These are phyloP conservation scores for Gossypium trilobum DNA, from an alignment of 441 rosid species.

Conservation along the genomic window DNA sequence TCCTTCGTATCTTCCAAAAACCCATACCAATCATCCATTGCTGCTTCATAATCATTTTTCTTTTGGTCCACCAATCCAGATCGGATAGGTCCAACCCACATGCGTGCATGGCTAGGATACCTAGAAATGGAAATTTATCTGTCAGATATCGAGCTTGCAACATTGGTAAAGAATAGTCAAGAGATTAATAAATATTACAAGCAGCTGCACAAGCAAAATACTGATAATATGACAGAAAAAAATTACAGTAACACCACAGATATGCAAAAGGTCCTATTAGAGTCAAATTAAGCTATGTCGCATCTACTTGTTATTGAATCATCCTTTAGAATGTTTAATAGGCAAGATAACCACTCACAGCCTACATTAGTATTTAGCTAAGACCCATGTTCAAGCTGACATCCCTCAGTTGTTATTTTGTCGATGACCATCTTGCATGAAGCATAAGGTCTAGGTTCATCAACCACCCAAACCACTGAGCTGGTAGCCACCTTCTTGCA, in stretches of 20 bases:
- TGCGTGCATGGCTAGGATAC: constrained; percentile 99
- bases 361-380: neutral
- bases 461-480: neutral
- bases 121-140: constrained; percentile 31
- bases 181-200: neutral
- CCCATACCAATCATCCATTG: constrained; percentile 79
- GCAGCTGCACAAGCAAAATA: neutral
- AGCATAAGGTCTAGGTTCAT: neutral
- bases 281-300: neutral
- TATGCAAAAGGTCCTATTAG: neutral
- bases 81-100: constrained; percentile 90
- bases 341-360: neutral
- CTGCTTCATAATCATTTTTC: constrained; percentile 51
- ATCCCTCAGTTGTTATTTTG: neutral
- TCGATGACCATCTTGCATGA: neutral
- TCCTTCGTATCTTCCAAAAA: constrained; percentile 57
- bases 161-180: neutral
- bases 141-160: constrained; percentile 15
- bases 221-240: neutral
- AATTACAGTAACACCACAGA: neutral
- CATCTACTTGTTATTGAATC: neutral
- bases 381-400: neutral
- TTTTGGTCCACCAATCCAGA: constrained; percentile 61
- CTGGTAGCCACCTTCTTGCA: neutral
- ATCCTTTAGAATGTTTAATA: neutral